phyloP scores from a whole-genome alignment of 169 alveolate species.

The Cryptosporidium sp. region DNA sequence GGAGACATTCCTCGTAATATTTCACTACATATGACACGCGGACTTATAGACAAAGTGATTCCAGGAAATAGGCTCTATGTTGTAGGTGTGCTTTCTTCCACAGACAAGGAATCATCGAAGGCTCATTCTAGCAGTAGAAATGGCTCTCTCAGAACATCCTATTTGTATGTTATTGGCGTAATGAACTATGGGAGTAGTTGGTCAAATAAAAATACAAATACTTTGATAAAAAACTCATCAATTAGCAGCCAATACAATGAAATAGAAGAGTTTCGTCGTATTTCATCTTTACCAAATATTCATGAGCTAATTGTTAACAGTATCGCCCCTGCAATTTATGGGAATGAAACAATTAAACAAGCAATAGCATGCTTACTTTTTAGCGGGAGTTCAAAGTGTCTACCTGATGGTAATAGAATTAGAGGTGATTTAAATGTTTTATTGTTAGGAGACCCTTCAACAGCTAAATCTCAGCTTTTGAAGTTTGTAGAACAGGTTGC shows the following conservation, averaged over 20 bases:
- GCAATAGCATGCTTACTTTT: slow-evolving; percentile 98
- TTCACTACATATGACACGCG: slow-evolving; percentile 74
- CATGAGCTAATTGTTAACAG: slow-evolving; percentile 90
- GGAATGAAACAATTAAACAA: slow-evolving; percentile 95
- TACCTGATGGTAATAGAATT: slow-evolving; percentile 95
- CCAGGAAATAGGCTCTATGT: slow-evolving; percentile 98
- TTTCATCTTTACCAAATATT: slow-evolving; percentile 92
- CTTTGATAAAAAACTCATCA: slow-evolving; percentile 77
- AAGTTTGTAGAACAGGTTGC: slow-evolving; percentile 97
- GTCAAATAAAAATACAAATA: slow-evolving; percentile 78
- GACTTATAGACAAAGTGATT: slow-evolving; percentile 83
- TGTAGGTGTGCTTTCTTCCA: slow-evolving; percentile 91
- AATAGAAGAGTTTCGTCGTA: slow-evolving; percentile 82
- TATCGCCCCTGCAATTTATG: slow-evolving; percentile 98
- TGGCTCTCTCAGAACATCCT: slow-evolving; percentile 82
- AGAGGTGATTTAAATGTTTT: slow-evolving; percentile 97
- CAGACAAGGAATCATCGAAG: slow-evolving; percentile 77
- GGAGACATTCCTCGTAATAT: slow-evolving; percentile 93
- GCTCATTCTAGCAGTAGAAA: slow-evolving; percentile 1
- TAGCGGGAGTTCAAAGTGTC: slow-evolving; percentile 97
- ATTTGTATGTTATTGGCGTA: slow-evolving; percentile 87
- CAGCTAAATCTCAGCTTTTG: slow-evolving; percentile 97
- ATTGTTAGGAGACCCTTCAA: slow-evolving; percentile 98
- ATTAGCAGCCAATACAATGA: slow-evolving; percentile 76
- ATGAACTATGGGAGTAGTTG: slow-evolving; percentile 79